Evolutionary conservation across 371 early-diverging fungal genomes (phyloP).

Genomic region (Chytridiales sp.): DNA sequence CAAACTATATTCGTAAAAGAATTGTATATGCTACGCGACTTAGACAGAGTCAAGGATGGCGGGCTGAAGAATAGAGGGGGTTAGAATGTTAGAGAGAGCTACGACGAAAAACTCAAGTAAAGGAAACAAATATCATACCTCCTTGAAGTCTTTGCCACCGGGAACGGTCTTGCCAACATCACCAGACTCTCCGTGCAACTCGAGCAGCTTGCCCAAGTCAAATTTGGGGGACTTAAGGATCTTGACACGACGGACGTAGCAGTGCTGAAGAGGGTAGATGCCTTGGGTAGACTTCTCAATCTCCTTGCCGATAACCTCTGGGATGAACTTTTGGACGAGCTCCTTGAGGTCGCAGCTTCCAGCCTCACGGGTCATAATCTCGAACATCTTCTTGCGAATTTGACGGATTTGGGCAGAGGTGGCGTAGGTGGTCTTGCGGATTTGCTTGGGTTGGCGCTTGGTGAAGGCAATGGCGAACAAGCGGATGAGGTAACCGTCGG

Average conservation of each 20-base stretch:
- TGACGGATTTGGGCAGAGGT: constrained; percentile 95
- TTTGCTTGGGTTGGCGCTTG: constrained; percentile 91
- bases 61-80: too few relatives aligned
- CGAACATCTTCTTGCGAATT: constrained; percentile 99
- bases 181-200: constrained; percentile 88
- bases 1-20: too few relatives aligned
- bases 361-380: constrained; percentile 94
- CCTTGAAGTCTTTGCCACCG: constrained; percentile 48
- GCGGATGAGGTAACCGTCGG: constrained; percentile 99
- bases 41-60: constrained; percentile 36
- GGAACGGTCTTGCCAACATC: constrained; percentile 84
- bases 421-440: constrained; percentile 99
- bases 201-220: constrained; percentile 89
- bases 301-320: constrained; percentile 84
- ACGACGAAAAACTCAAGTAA: background rate
- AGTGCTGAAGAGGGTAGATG: constrained; percentile 99
- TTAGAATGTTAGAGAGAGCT: background rate
- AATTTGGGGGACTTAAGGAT: constrained; percentile 99
- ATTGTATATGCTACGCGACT: constrained; percentile 2
- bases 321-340: constrained; percentile 91
- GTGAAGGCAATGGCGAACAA: constrained; percentile 98
- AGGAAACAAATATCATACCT: constrained; percentile 20
- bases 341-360: constrained; percentile 92
- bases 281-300: constrained; percentile 97
- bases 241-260: constrained; percentile 99